Evolutionary conservation across 306 rosid species (phyloP), one percentile per base, ranked within the genome.

Genomic region (Cicer arietinum): DNA sequence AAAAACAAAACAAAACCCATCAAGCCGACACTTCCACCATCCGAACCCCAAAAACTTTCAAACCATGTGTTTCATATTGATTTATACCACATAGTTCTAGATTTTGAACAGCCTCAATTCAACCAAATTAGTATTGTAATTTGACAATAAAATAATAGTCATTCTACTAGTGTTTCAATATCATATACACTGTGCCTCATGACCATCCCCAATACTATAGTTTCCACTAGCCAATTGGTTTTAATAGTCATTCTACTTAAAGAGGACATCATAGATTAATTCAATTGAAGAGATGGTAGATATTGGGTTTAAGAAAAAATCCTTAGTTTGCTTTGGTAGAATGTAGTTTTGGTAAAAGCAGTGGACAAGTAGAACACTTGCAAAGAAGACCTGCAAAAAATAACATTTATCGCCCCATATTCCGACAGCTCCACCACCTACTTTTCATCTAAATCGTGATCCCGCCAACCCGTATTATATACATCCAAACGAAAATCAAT

Each of bases 101-200:
- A 71, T 71, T 81, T 81, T 81, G 45, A 71, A 64, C 57, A 53
- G 22, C 59, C 71, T 64, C 58, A 75, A 65, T 54, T 81, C 75
- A 65, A 58, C 51, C 59, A 48, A n/a, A 30, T n/a, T 14, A 45
- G 4, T 73, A 37, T n/a, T 45, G 4, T 43, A 50, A 54, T 46
- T 76, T 81, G 84, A 81, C 75, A 65, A 70, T 64, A 16, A 54
- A 56, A 11, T 54, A 48, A 3, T 41, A 46, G 7, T 22, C 16
- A 14, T 14, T 14, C 16, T 14, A 14, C 16, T 14, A 14, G 16
- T 14, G 16, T 48, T 35, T 63, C 74, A 64, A 52, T 72, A 43
- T 25, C 48, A 72, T 18, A 71, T 44, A 51, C 42, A 10, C 10
- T n/a, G 43, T 73, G 2, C 4, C 41, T 14, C 39, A 16, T 35